A percentile compares a stretch with the other conserved stretches of the same genome.
phyloP scores from a whole-genome alignment of 176 grass and related monocot species.

The Pharus latifolius region DNA sequence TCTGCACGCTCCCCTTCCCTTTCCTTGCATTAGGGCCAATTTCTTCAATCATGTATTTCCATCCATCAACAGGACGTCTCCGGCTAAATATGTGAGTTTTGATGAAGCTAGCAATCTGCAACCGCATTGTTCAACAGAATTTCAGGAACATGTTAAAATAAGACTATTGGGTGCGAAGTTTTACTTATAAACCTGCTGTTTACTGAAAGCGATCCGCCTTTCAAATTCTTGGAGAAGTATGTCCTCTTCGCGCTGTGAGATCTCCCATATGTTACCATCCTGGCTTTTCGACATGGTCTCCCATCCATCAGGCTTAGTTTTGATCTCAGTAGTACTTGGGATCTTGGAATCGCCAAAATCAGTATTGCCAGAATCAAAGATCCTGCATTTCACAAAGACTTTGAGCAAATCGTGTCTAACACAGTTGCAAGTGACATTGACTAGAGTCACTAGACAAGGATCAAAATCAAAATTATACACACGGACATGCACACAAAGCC shows the following conservation, averaged over 20 bases:
- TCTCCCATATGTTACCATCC: slow-evolving; percentile 88
- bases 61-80: slow-evolving; percentile 61
- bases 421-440: background rate
- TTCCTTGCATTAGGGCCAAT: slow-evolving; percentile 86
- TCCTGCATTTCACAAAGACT: slow-evolving; percentile 31
- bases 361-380: slow-evolving; percentile 76
- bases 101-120: slow-evolving; percentile 91
- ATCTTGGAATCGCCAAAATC: slow-evolving; percentile 58
- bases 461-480: background rate
- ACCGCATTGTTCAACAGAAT: background rate
- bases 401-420: background rate
- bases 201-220: slow-evolving; percentile 85
- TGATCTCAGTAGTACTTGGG: slow-evolving; percentile 56
- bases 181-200: slow-evolving; percentile 50
- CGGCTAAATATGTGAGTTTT: slow-evolving; percentile 90
- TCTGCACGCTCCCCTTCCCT: slow-evolving; percentile 71
- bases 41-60: slow-evolving; percentile 96
- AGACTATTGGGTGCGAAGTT: background rate
- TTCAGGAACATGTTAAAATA: background rate
- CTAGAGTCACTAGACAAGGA: background rate
- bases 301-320: slow-evolving; percentile 91
- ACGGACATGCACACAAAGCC: background rate
- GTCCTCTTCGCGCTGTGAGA: slow-evolving; percentile 84
- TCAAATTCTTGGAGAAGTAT: slow-evolving; percentile 99
- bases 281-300: slow-evolving; percentile 68